Base-by-base conservation (phyloP, 805 yeast species). In the Starmerella apis region DNA sequence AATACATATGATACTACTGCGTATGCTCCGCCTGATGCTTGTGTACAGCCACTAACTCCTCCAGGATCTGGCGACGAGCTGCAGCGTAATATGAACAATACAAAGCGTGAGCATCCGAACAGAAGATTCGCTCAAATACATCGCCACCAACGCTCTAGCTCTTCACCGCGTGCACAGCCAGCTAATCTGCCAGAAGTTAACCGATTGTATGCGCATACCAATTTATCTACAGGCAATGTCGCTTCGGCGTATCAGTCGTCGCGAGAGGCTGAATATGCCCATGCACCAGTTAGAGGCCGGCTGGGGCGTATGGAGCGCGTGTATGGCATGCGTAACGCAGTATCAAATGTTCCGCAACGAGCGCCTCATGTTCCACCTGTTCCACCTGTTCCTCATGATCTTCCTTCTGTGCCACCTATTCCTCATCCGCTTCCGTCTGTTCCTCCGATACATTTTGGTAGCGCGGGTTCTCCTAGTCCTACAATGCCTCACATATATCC, bases 261-360 rank as follows among this genome's bases (percentile, higher is more conserved):
- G 33, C 44, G 44, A 22, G 44, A 41, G 24, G 32, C 44, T 4
- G 44, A 41, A 16, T 41, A 41, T 27, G 23, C 35, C 8, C 44
- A 32, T 18, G 16, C 24, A 4, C 32, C 22, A 5, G 33, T 41
- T 8, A 14, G 44, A n/a, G 33, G 33, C 24, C 20, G 44, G 14
- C 1, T 7, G 4, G 44, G 33, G 20, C 44, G 44, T n/a, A 16
- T 41, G 32, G 44, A 41, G 44, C 44, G 44, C 33, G 4, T 41
- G 19, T 41, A 41, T 6, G 44, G 44, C n/a, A 11, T 32, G 23
- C 23, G 25, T 27, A 37, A 37, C 25, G n/a, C 41, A 7, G 18
- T 9, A 11, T 11, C 30, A 27, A 11, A 8, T 27, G 10, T 11
- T 27, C 30, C 37, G 37, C 37, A 19, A 8, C 19, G 18, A 22